These are phyloP conservation scores for Abrus precatorius DNA, from an alignment of 306 rosid species.

Conservation along the genomic window DNA sequence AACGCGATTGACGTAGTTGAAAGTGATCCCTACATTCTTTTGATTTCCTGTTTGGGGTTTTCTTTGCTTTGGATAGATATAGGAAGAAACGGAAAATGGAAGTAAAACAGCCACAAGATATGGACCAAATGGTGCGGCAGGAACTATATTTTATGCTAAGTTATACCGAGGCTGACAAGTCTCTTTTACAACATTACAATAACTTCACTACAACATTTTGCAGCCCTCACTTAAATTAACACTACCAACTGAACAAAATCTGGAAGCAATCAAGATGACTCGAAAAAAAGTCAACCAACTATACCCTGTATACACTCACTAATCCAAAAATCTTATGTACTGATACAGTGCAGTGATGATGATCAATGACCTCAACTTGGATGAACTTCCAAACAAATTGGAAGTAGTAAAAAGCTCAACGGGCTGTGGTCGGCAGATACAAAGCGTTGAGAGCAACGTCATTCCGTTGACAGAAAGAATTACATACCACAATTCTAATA, in stretches of 20 bases:
- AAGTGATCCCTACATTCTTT: too few species aligned
- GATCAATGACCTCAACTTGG: slow-evolving; percentile 61
- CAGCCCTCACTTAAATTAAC: slow-evolving; percentile 52
- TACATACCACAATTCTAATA: slow-evolving; percentile 67
- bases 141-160: slow-evolving; percentile 45
- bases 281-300: slow-evolving; percentile 60
- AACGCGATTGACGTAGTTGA: too few species aligned
- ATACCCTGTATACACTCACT: slow-evolving; percentile 76
- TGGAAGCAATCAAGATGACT: slow-evolving; percentile 46
- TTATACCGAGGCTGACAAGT: slow-evolving; percentile 41
- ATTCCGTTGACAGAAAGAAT: slow-evolving; percentile 70
- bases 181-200: slow-evolving; percentile 53
- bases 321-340: slow-evolving; percentile 80
- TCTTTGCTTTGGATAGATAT: not conserved
- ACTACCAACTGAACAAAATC: slow-evolving; percentile 51
- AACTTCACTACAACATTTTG: slow-evolving; percentile 53
- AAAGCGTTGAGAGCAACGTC: slow-evolving; percentile 53
- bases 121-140: slow-evolving; percentile 43
- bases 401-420: slow-evolving; percentile 56
- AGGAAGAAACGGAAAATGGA: not conserved
- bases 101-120: not conserved
- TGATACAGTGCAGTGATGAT: slow-evolving; percentile 61
- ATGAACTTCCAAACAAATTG: slow-evolving; percentile 55
- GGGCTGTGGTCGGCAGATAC: slow-evolving; percentile 58
- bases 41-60: too few species aligned